Conservation (phyloP, 176 grass and related monocot genomes). For the Typha latifolia region DNA sequence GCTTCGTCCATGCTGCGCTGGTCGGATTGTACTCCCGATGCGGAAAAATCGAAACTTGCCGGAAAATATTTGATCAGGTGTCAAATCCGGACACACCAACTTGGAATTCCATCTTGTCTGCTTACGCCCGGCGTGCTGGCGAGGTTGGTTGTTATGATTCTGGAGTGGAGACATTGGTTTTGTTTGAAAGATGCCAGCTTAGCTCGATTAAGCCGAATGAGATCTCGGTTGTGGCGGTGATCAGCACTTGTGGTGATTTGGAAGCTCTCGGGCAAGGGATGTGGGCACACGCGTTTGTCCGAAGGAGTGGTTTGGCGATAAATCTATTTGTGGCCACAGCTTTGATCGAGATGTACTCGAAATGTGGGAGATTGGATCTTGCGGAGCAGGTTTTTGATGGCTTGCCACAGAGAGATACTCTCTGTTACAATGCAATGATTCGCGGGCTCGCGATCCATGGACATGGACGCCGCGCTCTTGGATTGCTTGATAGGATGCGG, state of each 20-base stretch:
- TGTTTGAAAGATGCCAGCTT: constrained; percentile 13
- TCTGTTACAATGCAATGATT: constrained; percentile 47
- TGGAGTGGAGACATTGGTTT: constrained; percentile 8
- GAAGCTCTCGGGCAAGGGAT: constrained; percentile 23
- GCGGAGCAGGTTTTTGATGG: constrained; percentile 26
- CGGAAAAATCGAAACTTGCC: constrained; percentile 23
- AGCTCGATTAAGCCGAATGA: constrained; percentile 17
- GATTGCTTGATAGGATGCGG: constrained; percentile 29
- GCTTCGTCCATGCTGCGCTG: constrained; percentile 28
- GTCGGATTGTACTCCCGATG: constrained; percentile 25
- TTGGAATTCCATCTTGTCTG: constrained; percentile 32
- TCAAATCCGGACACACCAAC: constrained; percentile 20
- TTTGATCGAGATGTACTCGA: constrained; percentile 33
- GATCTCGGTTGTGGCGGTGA: constrained; percentile 34
- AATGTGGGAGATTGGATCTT: constrained; percentile 30
- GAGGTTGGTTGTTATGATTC: constrained; percentile 1
- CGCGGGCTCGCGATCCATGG: constrained; percentile 30
- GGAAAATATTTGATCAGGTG: constrained; percentile 21
- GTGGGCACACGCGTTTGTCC: constrained; percentile 31
- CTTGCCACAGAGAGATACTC: constrained; percentile 15
- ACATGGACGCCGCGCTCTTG: constrained; percentile 11
- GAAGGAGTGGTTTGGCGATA: neutral
- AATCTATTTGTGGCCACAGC: constrained; percentile 26
- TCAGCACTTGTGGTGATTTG: constrained; percentile 28
- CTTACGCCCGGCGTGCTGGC: constrained; percentile 10